Base-by-base conservation (phyloP, 139 green algal genomes). In the Coelastrella sp. region DNA sequence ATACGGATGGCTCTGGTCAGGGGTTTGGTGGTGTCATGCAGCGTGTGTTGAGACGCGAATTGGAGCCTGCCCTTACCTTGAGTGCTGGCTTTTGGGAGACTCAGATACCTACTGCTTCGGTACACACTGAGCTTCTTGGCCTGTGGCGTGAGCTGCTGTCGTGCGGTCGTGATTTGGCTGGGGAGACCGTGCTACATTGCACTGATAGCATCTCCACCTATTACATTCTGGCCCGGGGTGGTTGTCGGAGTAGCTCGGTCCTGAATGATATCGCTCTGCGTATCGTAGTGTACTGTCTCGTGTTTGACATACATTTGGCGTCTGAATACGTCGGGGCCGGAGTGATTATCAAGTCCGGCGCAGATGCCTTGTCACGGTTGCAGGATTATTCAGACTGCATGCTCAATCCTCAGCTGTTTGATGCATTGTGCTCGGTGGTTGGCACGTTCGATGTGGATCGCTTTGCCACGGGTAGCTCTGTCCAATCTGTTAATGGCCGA, bases 201-300 rank as follows among this genome's bases (percentile, higher is more conserved):
- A 86, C 61, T 20, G 80, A 86, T 60, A 85, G 80, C 59, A 85
- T 85, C 20, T 85, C 80, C 14, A 75, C 80, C 2, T 85, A 83
- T n/a, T 83, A 23, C 7, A n/a, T 83, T 5, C 47, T 83, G 76
- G 4, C 47, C 47, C 64, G 65, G 20, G 76, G 80, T 5, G 80
- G 60, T 10, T 76, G 22, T 3, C 60, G 80, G 6, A 59, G 80
- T 10, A n/a, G n/a, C 3, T 61, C 10, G 20, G 32, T 47, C 32
- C 61, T 86, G 7, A 60, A 76, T 57, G 7, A 16, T 4, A 76
- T 86, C 23, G 80, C 80, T 23, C n/a, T n/a, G 47, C 71, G 80
- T 16, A 61, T 86, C 8, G 14, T 73, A 57, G 80, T 86, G 61
- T 86, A 86, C 61, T 86, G 80, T 76, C 60, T 32, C 3, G 61